These are phyloP conservation scores for Aegle marmelos DNA, from an alignment of 345 rosid genomes.

Conservation along the genomic window DNA sequence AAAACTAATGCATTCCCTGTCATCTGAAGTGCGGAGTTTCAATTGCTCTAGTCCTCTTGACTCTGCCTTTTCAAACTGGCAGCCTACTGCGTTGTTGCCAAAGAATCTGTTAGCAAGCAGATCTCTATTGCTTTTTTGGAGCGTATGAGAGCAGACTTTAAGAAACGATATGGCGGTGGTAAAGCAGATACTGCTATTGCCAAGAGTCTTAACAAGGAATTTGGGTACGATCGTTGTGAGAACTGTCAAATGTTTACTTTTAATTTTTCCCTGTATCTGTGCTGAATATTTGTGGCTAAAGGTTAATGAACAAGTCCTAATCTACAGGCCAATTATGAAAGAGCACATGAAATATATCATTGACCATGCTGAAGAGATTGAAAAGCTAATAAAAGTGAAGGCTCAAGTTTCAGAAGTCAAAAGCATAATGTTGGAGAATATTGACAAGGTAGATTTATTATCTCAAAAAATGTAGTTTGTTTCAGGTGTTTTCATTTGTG, in stretches of 20 bases:
- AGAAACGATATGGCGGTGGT: slow-evolving; percentile 89
- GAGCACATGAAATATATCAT: slow-evolving; percentile 95
- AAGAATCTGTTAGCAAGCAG: slow-evolving; percentile 87
- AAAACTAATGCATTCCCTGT: neutral
- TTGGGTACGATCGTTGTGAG: slow-evolving; percentile 54
- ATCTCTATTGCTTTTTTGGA: slow-evolving; percentile 90
- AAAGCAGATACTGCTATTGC: slow-evolving; percentile 91
- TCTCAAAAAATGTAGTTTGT: neutral
- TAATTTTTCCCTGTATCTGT: slow-evolving; percentile 2
- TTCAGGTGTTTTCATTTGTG: slow-evolving; percentile 8
- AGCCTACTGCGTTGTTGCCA: slow-evolving; percentile 98
- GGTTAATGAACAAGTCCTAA: neutral
- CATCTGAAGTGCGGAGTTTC: slow-evolving; percentile 1
- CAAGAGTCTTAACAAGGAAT: slow-evolving; percentile 92
- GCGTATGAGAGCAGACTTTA: slow-evolving; percentile 90
- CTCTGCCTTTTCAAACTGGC: slow-evolving; percentile 22
- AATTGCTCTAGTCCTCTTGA: slow-evolving; percentile 10
- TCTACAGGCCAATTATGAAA: slow-evolving; percentile 80
- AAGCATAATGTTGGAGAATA: slow-evolving; percentile 92
- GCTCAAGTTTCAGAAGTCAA: slow-evolving; percentile 98
- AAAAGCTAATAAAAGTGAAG: slow-evolving; percentile 87
- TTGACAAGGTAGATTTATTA: slow-evolving; percentile 65
- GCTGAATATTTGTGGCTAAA: slow-evolving; percentile 4
- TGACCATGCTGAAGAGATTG: slow-evolving; percentile 95
- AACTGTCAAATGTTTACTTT: neutral